Conservation (phyloP, 805 yeast species). For the Nakazawaea laoshanensis region DNA sequence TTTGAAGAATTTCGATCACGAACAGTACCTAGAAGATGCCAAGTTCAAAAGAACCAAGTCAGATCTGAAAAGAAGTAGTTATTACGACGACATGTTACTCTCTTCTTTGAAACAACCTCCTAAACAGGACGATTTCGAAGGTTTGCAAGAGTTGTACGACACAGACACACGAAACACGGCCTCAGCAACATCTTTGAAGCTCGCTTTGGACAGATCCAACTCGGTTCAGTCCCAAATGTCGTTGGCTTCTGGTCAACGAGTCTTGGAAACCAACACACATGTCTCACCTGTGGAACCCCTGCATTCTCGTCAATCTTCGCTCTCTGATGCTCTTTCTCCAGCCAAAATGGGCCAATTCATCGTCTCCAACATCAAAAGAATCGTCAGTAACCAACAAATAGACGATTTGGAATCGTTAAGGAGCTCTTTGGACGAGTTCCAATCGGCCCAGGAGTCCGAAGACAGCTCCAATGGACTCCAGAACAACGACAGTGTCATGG, state of each 20-base stretch:
- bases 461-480: too few species aligned
- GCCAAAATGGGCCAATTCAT: conserved; percentile 9
- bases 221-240: conserved; percentile 21
- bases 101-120: conserved; percentile 13
- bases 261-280: conserved; percentile 15
- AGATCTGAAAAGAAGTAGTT: conserved; percentile 9
- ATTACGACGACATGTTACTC: conserved; percentile 17
- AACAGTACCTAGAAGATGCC: conserved; percentile 18
- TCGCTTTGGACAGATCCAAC: conserved; percentile 20
- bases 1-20: conserved; percentile 19
- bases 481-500: conserved; percentile 18
- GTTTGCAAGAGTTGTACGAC: conserved; percentile 24
- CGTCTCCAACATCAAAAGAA: conserved; percentile 5
- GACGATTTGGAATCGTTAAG: background rate
- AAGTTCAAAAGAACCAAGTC: conserved; percentile 13
- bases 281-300: background rate
- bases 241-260: conserved; percentile 19
- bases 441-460: background rate
- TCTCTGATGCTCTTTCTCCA: conserved; percentile 8
- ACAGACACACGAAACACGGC: conserved; percentile 22
- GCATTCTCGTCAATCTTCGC: conserved; percentile 8
- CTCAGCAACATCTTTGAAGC: conserved; percentile 15
- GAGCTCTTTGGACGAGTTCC: background rate
- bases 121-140: conserved; percentile 15
- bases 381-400: conserved; percentile 3